Percentiles rank a stretch among this genome's conserved stretches.
These are phyloP conservation scores for Entomortierella lignicola DNA, from an alignment of 192 early-diverging fungal genomes.

Conservation along the genomic window DNA sequence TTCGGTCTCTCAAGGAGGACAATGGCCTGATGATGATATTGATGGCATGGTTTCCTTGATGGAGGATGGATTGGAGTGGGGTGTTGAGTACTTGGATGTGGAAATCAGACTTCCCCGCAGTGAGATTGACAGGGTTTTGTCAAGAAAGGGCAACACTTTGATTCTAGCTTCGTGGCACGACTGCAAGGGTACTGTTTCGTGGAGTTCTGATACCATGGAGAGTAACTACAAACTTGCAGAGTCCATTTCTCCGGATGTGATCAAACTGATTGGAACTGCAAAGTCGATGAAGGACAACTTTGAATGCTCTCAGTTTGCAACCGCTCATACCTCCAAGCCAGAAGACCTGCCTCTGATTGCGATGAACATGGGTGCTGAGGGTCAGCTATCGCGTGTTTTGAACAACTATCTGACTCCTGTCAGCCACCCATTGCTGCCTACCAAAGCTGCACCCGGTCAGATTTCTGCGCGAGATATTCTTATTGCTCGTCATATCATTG, in stretches of 20 bases:
- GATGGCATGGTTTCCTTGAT: conserved; percentile 76
- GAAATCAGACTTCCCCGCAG: conserved; percentile 68
- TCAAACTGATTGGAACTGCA: conserved; percentile 93
- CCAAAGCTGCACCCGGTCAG: conserved; percentile 93
- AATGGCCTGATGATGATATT: conserved; percentile 74
- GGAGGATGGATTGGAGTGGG: conserved; percentile 80
- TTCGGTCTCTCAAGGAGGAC: conserved; percentile 88
- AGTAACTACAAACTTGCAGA: conserved; percentile 67
- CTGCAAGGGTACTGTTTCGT: conserved; percentile 67
- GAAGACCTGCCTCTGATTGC: conserved; percentile 81
- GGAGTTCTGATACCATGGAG: conserved; percentile 68
- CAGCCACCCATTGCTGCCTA: conserved; percentile 84
- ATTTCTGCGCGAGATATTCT: conserved; percentile 85
- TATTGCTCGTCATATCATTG: conserved; percentile 73
- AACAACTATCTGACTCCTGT: conserved; percentile 95
- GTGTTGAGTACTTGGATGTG: conserved; percentile 94
- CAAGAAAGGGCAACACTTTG: conserved; percentile 65
- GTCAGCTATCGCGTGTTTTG: conserved; percentile 91
- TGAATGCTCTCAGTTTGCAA: conserved; percentile 77
- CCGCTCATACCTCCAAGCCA: conserved; percentile 54
- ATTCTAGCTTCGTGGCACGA: conserved; percentile 96
- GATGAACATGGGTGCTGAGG: conserved; percentile 91
- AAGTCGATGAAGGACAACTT: conserved; percentile 84
- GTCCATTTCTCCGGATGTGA: conserved; percentile 78
- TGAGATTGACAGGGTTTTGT: conserved; percentile 63